Base-by-base conservation (phyloP, 2,329 filamentous ascomycete genomes). In the Fusarium chaquense region DNA sequence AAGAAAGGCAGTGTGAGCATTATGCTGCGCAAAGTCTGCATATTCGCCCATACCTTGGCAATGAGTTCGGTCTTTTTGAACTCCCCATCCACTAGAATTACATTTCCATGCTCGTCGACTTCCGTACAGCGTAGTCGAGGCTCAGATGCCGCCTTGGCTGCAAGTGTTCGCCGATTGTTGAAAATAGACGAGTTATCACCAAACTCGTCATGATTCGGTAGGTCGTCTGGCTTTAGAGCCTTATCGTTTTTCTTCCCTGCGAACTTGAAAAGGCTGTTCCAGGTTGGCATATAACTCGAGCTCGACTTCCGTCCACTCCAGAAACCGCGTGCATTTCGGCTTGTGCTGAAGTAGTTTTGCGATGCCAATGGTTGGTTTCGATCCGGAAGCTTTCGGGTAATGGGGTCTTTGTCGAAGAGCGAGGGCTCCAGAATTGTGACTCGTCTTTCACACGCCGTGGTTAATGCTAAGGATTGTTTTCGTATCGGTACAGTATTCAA, bases 21-120 rank as follows among this genome's bases (percentile, higher is more conserved):
- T 20, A 26, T 32, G 24, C 28, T 38, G 20, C 18, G 32, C 9
- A 24, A 47, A 16, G 35, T 11, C 16, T 30, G 52, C 15, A 26
- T 40, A 36, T 41, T 24, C 11, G 22, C 13, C 36, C 72, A 54
- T 80, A 94, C 93, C 86, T 96, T 98, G 55, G 94, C 94, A 79
- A 98, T 98, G 47, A 99, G 85, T 82, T 99, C 96, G 75, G 90
- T 96, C 85, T 99, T 99, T 82, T 96, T 97, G 81, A 98, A 98
- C 80, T 98, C 96, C 62, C 94, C 93, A 77, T 97, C 97, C 22
- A 97, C 92, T 61, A 98, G 84, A 22, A 95, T 97, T 28, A 98
- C 94, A 74, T 97, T 92, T 41, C 96, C 96, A 76, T 93, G 89
- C 78, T 94, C 93, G 75, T 98, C 94, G 63, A 98, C 93, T 80